Base-by-base conservation (phyloP, 441 rosid species). In the Erodium moschatum region DNA sequence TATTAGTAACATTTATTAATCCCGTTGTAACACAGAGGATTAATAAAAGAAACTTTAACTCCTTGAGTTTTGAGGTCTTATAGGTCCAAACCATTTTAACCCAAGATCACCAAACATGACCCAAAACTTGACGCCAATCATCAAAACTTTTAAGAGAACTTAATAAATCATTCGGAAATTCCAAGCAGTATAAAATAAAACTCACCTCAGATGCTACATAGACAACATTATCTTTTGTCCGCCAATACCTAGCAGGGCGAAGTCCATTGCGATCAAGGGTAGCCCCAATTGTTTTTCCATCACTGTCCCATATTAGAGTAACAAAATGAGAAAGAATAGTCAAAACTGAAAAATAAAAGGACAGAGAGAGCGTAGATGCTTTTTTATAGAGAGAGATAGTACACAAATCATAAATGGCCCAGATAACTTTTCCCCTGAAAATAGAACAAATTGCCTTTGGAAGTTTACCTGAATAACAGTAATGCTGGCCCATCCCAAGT, bases 401-500 rank as follows among this genome's bases (percentile, higher is more conserved):
- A 70, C 64, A 48, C 16, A 27, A 60, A 42, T 5, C 64, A 69
- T 21, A 66, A 19, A 65, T 21, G 38, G 10, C 38, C 29, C 20
- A 61, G 46, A 24, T 6, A 35, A 10, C 46, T 65, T 19, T 66
- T 29, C 70, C 1, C 44, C 5, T 64, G 20, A 31, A 31, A 70
- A 19, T 20, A 3, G 50, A 2, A 70, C 64, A 70, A 16, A 35
- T 66, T 63, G 24, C 61, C 64, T 44, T 58, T 48, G 69, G 76
- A 21, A 62, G 64, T 68, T 78, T 79, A 91, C 99, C 99, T 95
- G 88, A 95, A 95, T 79, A 91, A 79, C 52, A 94, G 97, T 78
- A 95, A 85, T 56, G 99, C 99, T 75, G 99, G 99, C 69, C 97
- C 99, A 88, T 95, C 99, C 99, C 99, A 95, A 81, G 99, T 83